Conservation (phyloP, 768 basidiomycete genomes). For the Russula earlei region DNA sequence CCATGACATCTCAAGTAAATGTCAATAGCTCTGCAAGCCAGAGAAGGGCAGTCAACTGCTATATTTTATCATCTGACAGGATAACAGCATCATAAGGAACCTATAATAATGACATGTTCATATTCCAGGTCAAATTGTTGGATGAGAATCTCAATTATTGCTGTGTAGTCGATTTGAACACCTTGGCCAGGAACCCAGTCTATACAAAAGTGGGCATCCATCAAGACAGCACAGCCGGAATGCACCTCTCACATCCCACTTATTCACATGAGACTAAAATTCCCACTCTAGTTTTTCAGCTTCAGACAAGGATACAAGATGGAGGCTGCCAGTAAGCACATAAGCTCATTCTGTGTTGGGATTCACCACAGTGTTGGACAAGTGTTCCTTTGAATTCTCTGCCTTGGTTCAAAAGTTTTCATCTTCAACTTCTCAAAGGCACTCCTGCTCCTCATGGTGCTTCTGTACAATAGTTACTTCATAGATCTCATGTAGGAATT, state of each 20-base stretch:
- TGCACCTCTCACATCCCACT: constrained; percentile 45
- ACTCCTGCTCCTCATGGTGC: constrained; percentile 42
- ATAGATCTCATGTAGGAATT: no score
- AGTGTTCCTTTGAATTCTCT: constrained; percentile 5
- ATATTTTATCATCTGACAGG: no score
- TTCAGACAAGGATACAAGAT: constrained; percentile 30
- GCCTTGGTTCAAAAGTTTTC: background rate
- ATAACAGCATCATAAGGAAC: no score
- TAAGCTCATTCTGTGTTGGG: constrained; percentile 5
- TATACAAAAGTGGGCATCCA: background rate
- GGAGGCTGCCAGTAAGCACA: background rate
- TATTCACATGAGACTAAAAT: constrained; percentile 39
- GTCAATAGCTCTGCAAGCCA: constrained; percentile 84
- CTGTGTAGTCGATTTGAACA: no score
- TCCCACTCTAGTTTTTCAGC: constrained; percentile 10
- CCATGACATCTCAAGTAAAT: constrained; percentile 85
- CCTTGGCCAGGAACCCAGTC: no score
- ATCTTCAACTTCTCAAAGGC: constrained; percentile 4
- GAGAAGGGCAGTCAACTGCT: no score
- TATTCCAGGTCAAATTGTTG: no score
- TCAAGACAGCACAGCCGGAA: background rate
- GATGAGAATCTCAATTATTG: no score
- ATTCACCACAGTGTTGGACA: background rate
- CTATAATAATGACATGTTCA: no score
- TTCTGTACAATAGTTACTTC: constrained; percentile 74